Base-by-base conservation (phyloP, 1,139 yeast genomes). In the Sugiyamaella pinicola region DNA sequence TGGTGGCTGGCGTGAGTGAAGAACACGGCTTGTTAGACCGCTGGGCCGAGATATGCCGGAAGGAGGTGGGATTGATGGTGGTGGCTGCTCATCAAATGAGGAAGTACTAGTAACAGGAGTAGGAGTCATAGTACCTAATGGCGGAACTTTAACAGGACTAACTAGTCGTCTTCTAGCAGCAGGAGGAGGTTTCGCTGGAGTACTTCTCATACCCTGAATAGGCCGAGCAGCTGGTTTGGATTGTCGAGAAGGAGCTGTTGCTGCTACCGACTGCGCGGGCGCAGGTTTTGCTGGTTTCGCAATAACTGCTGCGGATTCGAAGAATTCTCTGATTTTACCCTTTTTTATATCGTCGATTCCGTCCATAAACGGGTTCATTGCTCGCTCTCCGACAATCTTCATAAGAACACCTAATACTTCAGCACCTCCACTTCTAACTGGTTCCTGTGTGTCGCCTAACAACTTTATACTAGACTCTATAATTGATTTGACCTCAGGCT, bases 381-480 rank as follows among this genome's bases (percentile, higher is more conserved):
- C 85, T 50, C 93, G 74, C 62, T 83, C 87, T 0, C 96, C 96
- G 5, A 83, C 78, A 15, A 90, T 79, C 68, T 87, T 88, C 87
- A 88, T 85, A 55, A 91, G 71, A 0, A 87, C 83, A 4, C 97
- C 98, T 44, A 90, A 79, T 64, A 85, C 76, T 64, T 85, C 90
- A 37, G 91, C 85, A 0, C 93, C 86, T 1, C 85, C 83, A 52
- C 84, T 81, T 65, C 99, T 80, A 1, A 89, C 85, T 0, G 95
- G 89, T 55, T 89, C 96, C 65, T 86, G 89, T 0, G 96, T 84
- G 60, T 93, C 99, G 50, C 81, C 76, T 37, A 90, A 78, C 17
- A 88, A 73, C 63, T 85, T 86, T 7, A 79, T 76, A 1, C 82
- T 80, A 1, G 71, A 68, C 1, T 74, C 79, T 75, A 83, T 80